Conservation (phyloP, 2,329 filamentous ascomycete species). For the Exophiala oligosperma region DNA sequence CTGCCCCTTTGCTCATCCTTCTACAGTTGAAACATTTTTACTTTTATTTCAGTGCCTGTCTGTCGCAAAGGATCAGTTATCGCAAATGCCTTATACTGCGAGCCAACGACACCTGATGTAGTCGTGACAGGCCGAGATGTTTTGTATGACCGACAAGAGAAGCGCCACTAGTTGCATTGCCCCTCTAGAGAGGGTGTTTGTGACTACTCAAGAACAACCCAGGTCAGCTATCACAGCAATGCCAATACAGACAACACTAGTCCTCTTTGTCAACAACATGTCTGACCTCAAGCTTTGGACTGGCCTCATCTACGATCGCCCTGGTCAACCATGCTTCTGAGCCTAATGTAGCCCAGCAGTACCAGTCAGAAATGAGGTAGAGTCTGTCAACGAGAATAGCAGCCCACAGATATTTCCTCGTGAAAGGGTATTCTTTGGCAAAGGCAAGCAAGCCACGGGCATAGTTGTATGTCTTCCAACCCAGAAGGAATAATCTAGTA, state of each 20-base stretch:
- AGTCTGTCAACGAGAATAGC: conserved; percentile 4
- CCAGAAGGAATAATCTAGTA: conserved; percentile 1
- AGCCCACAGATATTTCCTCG: not conserved
- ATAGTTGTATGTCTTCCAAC: not conserved
- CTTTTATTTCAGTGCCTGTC: too few relatives aligned
- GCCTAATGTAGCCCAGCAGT: conserved; percentile 9
- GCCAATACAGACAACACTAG: not conserved
- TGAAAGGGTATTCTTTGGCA: conserved; percentile 6
- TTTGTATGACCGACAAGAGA: too few relatives aligned
- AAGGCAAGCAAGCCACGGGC: not conserved
- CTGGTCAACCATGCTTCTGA: conserved; percentile 5
- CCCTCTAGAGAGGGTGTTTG: too few relatives aligned
- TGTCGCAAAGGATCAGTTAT: too few relatives aligned
- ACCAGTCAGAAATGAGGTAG: conserved; percentile 10
- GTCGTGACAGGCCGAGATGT: too few relatives aligned
- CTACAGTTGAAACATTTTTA: too few relatives aligned
- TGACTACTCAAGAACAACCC: too few relatives aligned
- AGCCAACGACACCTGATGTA: too few relatives aligned
- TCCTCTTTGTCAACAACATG: not conserved
- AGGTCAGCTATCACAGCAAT: not conserved
- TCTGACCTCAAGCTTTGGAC: not conserved
- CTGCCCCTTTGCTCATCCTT: too few relatives aligned
- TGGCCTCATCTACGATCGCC: not conserved
- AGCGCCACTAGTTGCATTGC: too few relatives aligned
- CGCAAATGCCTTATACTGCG: too few relatives aligned